Base-by-base conservation (phyloP, 768 basidiomycete species). In the Mycena chlorophos region DNA sequence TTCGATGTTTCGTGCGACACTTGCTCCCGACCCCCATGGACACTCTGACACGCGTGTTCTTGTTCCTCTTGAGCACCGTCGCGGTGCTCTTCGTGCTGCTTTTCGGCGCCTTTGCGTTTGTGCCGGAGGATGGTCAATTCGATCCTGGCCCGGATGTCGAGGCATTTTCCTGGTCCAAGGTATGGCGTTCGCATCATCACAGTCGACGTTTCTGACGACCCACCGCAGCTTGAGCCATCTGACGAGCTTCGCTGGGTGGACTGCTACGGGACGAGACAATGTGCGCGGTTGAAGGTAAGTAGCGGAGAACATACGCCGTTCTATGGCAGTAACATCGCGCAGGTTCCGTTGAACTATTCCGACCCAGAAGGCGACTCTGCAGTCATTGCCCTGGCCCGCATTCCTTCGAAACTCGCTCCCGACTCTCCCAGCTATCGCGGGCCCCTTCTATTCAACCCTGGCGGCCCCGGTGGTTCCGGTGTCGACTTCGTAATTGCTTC, bases 231-330 rank as follows among this genome's bases (percentile, higher is more conserved):
- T 42, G 8, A 8, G 5, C 40, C 40, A 12, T 6, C n/a, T 19
- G 8, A 60, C 20, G 54, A 40, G n/a, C 59, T 69, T 22, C 29
- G 42, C 3, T 70, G 69, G 69, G 38, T 48, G 14, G 46, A 52
- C 34, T 72, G 70, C 56, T 66, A 65, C 46, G 16, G 42, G 5
- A 51, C 58, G 2, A 49, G 52, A 12, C 63, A 74, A 46, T 75
- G 73, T 54, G 66, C 71, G 40, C 65, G 72, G 20, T 63, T 75
- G 4, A 64, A 64, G 31, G 73, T 73, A 17, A 26, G 61, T 47
- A 12, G 6, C 28, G n/a, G n/a, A n/a, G n/a, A n/a, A 42, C n/a
- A 8, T 16, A 17, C 23, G 10, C 23, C 45, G 10, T 13, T 37
- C 10, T 22, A 51, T 25, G 30, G 58, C 40, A 28, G 14, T 12